Base-by-base conservation (phyloP, 75 land plant genomes). In the Cupressus sempervirens region DNA sequence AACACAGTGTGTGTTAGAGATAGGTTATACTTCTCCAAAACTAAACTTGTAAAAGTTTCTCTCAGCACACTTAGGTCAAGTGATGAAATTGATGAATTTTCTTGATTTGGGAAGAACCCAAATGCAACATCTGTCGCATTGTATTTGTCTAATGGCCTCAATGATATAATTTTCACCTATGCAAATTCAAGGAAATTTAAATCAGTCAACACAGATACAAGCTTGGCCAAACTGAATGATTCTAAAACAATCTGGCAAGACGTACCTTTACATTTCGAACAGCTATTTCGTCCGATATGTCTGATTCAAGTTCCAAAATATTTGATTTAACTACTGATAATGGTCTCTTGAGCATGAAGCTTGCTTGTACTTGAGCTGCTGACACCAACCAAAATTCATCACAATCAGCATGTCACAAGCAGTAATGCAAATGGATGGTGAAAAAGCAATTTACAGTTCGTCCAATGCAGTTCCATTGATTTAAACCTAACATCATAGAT, bases 331-430 rank as follows among this genome's bases (percentile, higher is more conserved):
- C 82, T 32, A 83, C 62, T 81, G 90, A 87, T 26, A 89, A 76
- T 2, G 94, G 85, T 76, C 84, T 91, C 53, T 87, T 68, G 38
- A 94, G 83, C 62, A 86, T 91, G 67, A 94, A 94, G 76, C 88
- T 90, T 53, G 94, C 95, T 43, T 92, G 88, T 14, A 94, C 89
- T 58, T 92, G 88, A 72, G 87, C 96, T 91, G 93, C 7, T 43
- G 13, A 79, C 7, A 79, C 30, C 52, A 79, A 79, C 50, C 32
- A 79, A 79, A 79, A 45, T 9, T 45, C 48, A 79, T 79, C 81
- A 45, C 48, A 79, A 45, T 79, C 32, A 79, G 52, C 13, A 79
- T 29, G 30, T 26, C n/a, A 79, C 52, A 18, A 30, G 15, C 50
- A 79, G 4, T 23, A 45, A 79, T n/a, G 23, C 29, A 45, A 79